Evolutionary conservation across 345 rosid species (phyloP), one percentile per base, ranked within the genome.

Genomic region (Euphorbia lathyris): DNA sequence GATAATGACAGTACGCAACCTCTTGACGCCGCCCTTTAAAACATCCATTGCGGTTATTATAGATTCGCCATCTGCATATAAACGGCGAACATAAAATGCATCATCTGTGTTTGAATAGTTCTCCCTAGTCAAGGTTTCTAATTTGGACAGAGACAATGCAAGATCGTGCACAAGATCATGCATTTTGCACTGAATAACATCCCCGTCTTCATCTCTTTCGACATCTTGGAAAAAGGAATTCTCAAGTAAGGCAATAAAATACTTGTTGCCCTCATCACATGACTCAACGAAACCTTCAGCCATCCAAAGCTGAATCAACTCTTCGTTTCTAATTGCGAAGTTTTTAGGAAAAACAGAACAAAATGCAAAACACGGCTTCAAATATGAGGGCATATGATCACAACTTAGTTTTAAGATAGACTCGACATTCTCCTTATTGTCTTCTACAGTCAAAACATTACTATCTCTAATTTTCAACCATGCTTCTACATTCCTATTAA

Each of bases 101-200:
- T 9, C 45, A 50, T 43, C 52, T 1, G 0, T 12, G 1, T 9
- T 36, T 1, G 23, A 19, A 58, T 11, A 22, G 0, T 0, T 47
- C 23, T 25, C 34, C 23, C 34, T 6, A 17, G 22, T 32, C 59
- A 55, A 43, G 4, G 47, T 58, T 38, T 74, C 74, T 11, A 29
- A 57, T 14, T 62, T 71, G 8, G 74, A 56, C 13, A 81, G 5
- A 12, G 63, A 73, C 4, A 30, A 29, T 0, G 80, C 80, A 58
- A 80, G 78, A 63, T 71, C 76, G 63, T 70, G 78, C 3, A 76
- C 34, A 40, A 72, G 53, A 60, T 79, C 83, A 48, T 79, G 83
- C 77, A 79, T 80, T 50, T 74, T 77, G 48, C 72, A 68, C 0
- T 10, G 0, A 3, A 1, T 36, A 12, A 77, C 40, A 16, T 40